A percentile compares a stretch with the other conserved stretches of the same genome.
These are phyloP conservation scores for Raphidocelis subcapitata DNA, from an alignment of 139 green algal species.

Conservation along the genomic window DNA sequence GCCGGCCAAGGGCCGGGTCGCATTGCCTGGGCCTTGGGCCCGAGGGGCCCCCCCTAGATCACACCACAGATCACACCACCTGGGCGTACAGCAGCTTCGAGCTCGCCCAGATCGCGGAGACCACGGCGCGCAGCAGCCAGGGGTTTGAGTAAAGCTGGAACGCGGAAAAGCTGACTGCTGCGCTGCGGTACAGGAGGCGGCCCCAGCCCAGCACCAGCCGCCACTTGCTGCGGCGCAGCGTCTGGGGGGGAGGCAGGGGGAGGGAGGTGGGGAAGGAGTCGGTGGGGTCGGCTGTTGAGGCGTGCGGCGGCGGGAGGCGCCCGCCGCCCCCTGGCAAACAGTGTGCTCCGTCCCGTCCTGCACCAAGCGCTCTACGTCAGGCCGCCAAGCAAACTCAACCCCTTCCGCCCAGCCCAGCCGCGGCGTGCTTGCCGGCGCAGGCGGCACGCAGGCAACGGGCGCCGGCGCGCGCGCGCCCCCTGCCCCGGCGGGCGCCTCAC, in stretches of 20 bases:
- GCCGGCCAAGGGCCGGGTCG: too few species aligned
- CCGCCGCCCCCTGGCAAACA: too few species aligned
- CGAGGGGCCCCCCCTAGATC: too few species aligned
- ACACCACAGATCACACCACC: conserved; percentile 14
- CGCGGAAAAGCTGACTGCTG: conserved; percentile 20
- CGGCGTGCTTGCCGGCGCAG: neutral
- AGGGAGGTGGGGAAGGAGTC: neutral
- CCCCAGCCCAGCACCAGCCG: conserved; percentile 26
- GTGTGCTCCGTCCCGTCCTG: too few species aligned
- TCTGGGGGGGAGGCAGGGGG: neutral
- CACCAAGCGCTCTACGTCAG: too few species aligned
- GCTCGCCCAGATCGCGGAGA: conserved; percentile 29
- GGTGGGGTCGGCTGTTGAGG: neutral
- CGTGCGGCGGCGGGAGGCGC: too few species aligned
- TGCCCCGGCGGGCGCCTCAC: conserved; percentile 11
- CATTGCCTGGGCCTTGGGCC: too few species aligned
- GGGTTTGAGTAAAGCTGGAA: conserved; percentile 43
- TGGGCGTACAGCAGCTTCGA: conserved; percentile 11
- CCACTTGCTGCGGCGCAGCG: conserved; percentile 19
- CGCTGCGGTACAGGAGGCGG: conserved; percentile 21
- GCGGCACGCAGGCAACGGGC: neutral
- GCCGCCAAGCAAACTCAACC: too few species aligned
- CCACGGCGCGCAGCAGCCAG: conserved; percentile 38
- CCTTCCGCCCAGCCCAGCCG: too few species aligned
- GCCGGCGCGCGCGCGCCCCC: too few species aligned